These are phyloP conservation scores for Lippia alba DNA, from an alignment of 305 asterid genomes.

Conservation along the genomic window DNA sequence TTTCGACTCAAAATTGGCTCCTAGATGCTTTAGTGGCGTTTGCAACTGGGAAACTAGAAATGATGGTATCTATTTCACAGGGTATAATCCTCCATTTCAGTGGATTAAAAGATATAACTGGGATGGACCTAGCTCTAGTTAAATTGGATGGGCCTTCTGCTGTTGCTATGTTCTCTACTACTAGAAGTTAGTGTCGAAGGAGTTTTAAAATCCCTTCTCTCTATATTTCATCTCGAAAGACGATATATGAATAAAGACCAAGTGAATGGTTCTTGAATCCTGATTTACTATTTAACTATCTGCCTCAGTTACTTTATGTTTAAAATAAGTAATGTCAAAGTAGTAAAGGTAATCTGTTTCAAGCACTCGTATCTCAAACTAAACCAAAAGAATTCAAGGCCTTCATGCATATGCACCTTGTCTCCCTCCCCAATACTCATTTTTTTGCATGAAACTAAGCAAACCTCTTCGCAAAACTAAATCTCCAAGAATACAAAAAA, in stretches of 20 bases:
- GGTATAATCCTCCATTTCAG: background rate
- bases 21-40: background rate
- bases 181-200: too few relatives aligned
- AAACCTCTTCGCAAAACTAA: constrained; percentile 42
- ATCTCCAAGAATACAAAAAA: constrained; percentile 50
- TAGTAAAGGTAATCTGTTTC: too few relatives aligned
- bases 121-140: background rate
- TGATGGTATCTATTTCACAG: background rate
- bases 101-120: constrained; percentile 4
- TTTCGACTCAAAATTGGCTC: background rate
- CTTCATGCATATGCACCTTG: constrained; percentile 38
- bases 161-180: too few relatives aligned
- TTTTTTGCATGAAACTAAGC: constrained; percentile 38
- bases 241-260: too few relatives aligned
- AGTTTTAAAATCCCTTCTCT: too few relatives aligned
- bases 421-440: constrained; percentile 36
- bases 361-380: too few relatives aligned
- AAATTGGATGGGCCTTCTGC: too few relatives aligned
- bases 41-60: background rate
- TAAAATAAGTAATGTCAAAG: too few relatives aligned
- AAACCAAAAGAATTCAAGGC: background rate
- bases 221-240: too few relatives aligned
- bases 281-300: too few relatives aligned
- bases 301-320: too few relatives aligned
- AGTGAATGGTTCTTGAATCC: too few relatives aligned